phyloP scores from a whole-genome alignment of 1,284 basidiomycete species.

The Naganishia sp. region DNA sequence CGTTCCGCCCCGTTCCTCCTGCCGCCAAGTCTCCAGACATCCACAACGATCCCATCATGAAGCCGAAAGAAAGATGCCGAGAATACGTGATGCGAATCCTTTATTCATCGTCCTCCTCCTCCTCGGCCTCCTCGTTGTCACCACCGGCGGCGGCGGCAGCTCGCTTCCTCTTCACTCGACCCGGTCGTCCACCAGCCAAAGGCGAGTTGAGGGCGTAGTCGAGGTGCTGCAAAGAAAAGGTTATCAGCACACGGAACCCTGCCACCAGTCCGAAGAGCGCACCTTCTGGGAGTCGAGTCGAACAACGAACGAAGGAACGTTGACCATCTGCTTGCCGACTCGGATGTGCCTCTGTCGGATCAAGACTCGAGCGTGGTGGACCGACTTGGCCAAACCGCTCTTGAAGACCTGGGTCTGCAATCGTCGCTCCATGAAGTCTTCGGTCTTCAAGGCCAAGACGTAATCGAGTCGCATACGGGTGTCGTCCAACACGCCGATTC shows the following conservation, averaged over 20 bases:
- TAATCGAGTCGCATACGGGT: slow-evolving; percentile 99
- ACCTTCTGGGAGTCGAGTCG: slow-evolving; percentile 91
- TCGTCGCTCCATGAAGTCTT: slow-evolving; percentile 99
- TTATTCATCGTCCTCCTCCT: slow-evolving; percentile 76
- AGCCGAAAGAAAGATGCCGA: neutral
- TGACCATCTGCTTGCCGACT: slow-evolving; percentile 99
- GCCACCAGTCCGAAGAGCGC: slow-evolving; percentile 27
- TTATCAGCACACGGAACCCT: slow-evolving; percentile 34
- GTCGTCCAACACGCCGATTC: slow-evolving; percentile 99
- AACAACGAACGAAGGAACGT: slow-evolving; percentile 98
- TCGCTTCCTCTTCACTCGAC: slow-evolving; percentile 99
- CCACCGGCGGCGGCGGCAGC: slow-evolving; percentile 88
- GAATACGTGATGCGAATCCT: slow-evolving; percentile 18
- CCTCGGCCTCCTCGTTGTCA: slow-evolving; percentile 85
- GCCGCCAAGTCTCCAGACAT: slow-evolving; percentile 4
- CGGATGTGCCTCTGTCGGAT: slow-evolving; percentile 83
- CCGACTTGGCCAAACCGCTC: slow-evolving; percentile 86
- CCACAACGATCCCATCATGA: slow-evolving; percentile 6
- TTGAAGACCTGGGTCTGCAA: slow-evolving; percentile 99
- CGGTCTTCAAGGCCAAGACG: slow-evolving; percentile 97
- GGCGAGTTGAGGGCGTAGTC: slow-evolving; percentile 98
- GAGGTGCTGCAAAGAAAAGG: slow-evolving; percentile 68
- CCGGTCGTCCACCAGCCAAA: slow-evolving; percentile 93
- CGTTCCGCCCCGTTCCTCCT: neutral
- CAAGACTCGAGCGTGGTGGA: slow-evolving; percentile 97